Conservation (phyloP, 805 yeast genomes). For the Candida vaughaniae region DNA sequence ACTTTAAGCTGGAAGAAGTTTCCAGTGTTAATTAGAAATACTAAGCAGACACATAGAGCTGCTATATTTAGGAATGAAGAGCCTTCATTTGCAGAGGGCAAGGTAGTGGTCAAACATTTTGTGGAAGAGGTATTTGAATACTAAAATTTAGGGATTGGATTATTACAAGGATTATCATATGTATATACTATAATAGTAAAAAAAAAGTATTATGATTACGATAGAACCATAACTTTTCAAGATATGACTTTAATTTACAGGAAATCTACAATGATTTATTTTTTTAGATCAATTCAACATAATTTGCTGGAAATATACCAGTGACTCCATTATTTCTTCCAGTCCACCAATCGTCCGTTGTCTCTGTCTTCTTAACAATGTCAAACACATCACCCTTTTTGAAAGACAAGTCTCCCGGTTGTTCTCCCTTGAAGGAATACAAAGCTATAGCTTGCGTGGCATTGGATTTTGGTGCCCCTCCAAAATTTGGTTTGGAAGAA, state of each 20-base stretch:
- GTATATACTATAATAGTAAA: too few species aligned
- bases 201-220: too few species aligned
- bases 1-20: slow-evolving; percentile 63
- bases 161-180: not conserved
- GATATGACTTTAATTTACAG: too few species aligned
- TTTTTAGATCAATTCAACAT: slow-evolving; percentile 74
- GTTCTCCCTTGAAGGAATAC: slow-evolving; percentile 87
- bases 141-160: slow-evolving; percentile 1
- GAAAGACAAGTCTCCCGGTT: slow-evolving; percentile 89
- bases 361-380: slow-evolving; percentile 79
- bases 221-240: too few species aligned
- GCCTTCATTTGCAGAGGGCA: slow-evolving; percentile 63
- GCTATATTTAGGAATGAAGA: slow-evolving; percentile 64
- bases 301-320: slow-evolving; percentile 97
- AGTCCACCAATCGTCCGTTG: slow-evolving; percentile 98
- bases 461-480: slow-evolving; percentile 32
- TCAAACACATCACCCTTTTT: slow-evolving; percentile 92
- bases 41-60: slow-evolving; percentile 77
- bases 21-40: slow-evolving; percentile 65
- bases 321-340: slow-evolving; percentile 80
- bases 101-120: slow-evolving; percentile 65
- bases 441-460: slow-evolving; percentile 87
- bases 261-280: too few species aligned
- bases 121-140: slow-evolving; percentile 34
- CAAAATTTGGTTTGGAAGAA: slow-evolving; percentile 40